Percentiles rank a stretch among this genome's conserved stretches.
Evolutionary conservation across 352 stramenopile species (phyloP).

Genomic region (Pythium oligandrum): DNA sequence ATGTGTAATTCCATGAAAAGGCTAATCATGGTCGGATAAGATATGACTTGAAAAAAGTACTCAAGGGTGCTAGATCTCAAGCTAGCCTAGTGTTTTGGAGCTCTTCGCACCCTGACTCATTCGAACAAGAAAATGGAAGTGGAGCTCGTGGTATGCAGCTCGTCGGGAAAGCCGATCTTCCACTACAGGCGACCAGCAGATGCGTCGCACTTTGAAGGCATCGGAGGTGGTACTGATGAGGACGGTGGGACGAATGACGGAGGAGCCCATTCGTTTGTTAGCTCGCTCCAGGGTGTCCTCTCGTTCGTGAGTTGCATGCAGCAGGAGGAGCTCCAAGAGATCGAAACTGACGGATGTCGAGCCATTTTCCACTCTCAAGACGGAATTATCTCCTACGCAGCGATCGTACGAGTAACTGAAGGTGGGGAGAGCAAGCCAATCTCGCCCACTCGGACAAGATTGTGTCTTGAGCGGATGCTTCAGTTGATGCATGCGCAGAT

Average conservation of each 20-base stretch:
- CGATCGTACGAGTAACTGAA: constrained; percentile 27
- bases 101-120: not conserved
- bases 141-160: constrained; percentile 52
- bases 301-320: constrained; percentile 57
- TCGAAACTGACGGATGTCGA: constrained; percentile 31
- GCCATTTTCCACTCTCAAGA: constrained; percentile 41
- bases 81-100: not conserved
- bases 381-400: constrained; percentile 47
- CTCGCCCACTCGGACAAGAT: no score
- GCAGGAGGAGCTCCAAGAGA: constrained; percentile 46
- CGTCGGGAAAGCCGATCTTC: constrained; percentile 59
- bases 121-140: constrained; percentile 19
- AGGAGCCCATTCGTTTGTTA: constrained; percentile 41
- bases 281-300: constrained; percentile 59
- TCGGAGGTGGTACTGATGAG: not conserved
- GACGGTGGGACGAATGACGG: constrained; percentile 13
- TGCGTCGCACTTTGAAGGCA: constrained; percentile 4
- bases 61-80: no score
- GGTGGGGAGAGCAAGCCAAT: no score
- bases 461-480: constrained; percentile 41
- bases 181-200: constrained; percentile 24
- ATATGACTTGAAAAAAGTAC: no score
- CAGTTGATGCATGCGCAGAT: constrained; percentile 51
- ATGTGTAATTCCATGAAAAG: no score
- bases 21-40: no score